phyloP scores from a whole-genome alignment of 1,284 basidiomycete genomes.

The Tylopilus sp. region DNA sequence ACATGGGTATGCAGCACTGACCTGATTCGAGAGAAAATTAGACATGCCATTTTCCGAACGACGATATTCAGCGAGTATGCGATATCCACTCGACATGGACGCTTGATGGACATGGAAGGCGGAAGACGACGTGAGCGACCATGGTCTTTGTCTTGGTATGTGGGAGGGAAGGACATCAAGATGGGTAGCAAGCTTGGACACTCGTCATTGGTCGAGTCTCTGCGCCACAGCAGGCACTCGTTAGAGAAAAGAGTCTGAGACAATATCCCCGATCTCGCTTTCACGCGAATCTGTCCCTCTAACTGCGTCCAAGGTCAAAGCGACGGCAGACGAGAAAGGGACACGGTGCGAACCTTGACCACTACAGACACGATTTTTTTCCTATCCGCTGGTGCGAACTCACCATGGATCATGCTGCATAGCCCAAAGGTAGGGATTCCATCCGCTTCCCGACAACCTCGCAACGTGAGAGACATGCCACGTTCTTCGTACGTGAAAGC shows the following conservation, averaged over 20 bases:
- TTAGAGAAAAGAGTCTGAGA: slow-evolving; percentile 36
- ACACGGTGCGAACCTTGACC: slow-evolving; percentile 39
- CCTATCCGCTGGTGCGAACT: slow-evolving; percentile 39
- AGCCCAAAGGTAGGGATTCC: slow-evolving; percentile 33
- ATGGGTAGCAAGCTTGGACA: slow-evolving; percentile 52
- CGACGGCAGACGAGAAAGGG: not conserved
- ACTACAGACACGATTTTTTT: slow-evolving; percentile 41
- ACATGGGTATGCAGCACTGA: slow-evolving; percentile 14
- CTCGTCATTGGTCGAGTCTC: slow-evolving; percentile 12
- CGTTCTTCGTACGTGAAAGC: slow-evolving; percentile 31
- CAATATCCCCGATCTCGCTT: slow-evolving; percentile 36
- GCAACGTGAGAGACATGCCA: slow-evolving; percentile 31
- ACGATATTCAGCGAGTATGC: slow-evolving; percentile 46
- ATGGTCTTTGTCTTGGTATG: slow-evolving; percentile 37
- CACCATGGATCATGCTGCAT: slow-evolving; percentile 34
- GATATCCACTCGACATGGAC: slow-evolving; percentile 34
- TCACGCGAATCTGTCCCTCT: slow-evolving; percentile 48
- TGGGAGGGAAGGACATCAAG: slow-evolving; percentile 43
- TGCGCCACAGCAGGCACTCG: slow-evolving; percentile 44
- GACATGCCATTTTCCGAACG: slow-evolving; percentile 37
- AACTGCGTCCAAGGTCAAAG: slow-evolving; percentile 37
- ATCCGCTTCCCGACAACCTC: slow-evolving; percentile 33
- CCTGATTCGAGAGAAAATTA: slow-evolving; percentile 31
- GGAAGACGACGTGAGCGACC: slow-evolving; percentile 40
- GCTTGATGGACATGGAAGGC: slow-evolving; percentile 44